Evolutionary conservation across 2,329 filamentous ascomycete genomes (phyloP), one percentile per base, ranked within the genome.

Genomic region (Monosporascus sp.): DNA sequence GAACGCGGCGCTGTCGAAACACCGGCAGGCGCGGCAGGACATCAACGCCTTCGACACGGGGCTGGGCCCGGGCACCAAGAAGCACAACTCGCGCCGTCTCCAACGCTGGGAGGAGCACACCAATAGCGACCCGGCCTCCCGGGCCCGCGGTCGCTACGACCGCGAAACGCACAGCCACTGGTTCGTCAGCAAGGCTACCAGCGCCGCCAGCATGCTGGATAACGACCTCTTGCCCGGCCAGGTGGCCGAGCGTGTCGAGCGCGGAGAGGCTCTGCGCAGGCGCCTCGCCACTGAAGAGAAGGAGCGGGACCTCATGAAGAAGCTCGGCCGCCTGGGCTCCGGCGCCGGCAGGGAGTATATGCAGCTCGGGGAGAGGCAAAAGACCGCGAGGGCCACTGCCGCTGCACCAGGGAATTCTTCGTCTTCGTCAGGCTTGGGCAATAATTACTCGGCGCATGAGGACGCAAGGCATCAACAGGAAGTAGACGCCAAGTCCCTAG

Each of bases 1-100:
- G 60, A 91, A 95, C 62, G 76, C 90, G 26, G 87, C 90, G 26
- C 75, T 97, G 3, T 82, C 85, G 52, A 92, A 90, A 66, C 84
- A 66, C 51, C 76, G 77, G 31, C 64, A 61, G 27, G 61, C 59
- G 0, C 55, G 64, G 9, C 62, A 69, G 47, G 62, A 69, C 49
- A 69, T 68, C 50, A 70, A 71, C 41, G 64, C 64, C 11, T 65
- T 69, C 31, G 63, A 61, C 54, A 65, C 85, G 71, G 80, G 78
- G 22, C 73, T 77, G 9, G 78, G 73, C 3, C 74, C 73, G 31
- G 68, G 66, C 26, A 58, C 58, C 43, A 58, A 54, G 34, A 45
- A 61, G 19, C 57, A 66, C 38, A 70, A 75, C 55, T 73, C 73
- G 37, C 49, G 54, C 34, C 60, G 62, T 7, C 50, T 52, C 38